Evolutionary conservation across 2,329 filamentous ascomycete species (phyloP).

Genomic region (Claviceps pusilla): DNA sequence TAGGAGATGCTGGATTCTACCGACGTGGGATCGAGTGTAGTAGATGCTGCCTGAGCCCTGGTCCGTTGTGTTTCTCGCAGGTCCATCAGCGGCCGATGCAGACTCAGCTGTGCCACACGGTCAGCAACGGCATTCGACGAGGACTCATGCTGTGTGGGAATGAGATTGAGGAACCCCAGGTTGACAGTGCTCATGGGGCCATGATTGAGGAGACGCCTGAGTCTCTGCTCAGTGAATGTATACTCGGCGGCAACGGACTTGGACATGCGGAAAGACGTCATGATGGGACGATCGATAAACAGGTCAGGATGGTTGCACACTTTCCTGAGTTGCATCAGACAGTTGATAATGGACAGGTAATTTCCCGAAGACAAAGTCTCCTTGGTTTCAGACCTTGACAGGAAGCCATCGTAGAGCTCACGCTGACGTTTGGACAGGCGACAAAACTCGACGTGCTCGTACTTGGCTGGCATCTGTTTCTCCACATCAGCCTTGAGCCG

Average conservation of each 20-base stretch:
- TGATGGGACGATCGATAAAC: slow-evolving; percentile 89
- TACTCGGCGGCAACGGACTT: slow-evolving; percentile 63
- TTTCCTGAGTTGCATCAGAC: slow-evolving; percentile 90
- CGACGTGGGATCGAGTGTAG: slow-evolving; percentile 47
- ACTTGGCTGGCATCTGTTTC: slow-evolving; percentile 97
- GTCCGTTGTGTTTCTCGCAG: slow-evolving; percentile 56
- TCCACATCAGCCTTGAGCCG: slow-evolving; percentile 92
- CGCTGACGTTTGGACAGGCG: slow-evolving; percentile 88
- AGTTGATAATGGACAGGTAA: slow-evolving; percentile 96
- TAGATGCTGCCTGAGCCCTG: slow-evolving; percentile 40
- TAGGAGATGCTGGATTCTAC: slow-evolving; percentile 56
- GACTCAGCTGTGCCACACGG: slow-evolving; percentile 50
- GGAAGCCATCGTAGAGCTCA: slow-evolving; percentile 90
- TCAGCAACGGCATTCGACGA: slow-evolving; percentile 40
- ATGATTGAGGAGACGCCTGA: slow-evolving; percentile 49
- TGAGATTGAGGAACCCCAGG: slow-evolving; percentile 63
- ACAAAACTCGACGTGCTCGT: slow-evolving; percentile 93
- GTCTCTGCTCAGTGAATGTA: slow-evolving; percentile 52
- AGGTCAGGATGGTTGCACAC: slow-evolving; percentile 97
- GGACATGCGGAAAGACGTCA: slow-evolving; percentile 88
- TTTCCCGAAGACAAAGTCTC: slow-evolving; percentile 84
- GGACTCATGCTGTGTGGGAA: slow-evolving; percentile 55
- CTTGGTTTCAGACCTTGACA: slow-evolving; percentile 77
- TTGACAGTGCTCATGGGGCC: slow-evolving; percentile 50
- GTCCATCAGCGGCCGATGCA: slow-evolving; percentile 53